phyloP scores from a whole-genome alignment of 2,329 filamentous ascomycete species.

The Tolypocladium paradoxum region DNA sequence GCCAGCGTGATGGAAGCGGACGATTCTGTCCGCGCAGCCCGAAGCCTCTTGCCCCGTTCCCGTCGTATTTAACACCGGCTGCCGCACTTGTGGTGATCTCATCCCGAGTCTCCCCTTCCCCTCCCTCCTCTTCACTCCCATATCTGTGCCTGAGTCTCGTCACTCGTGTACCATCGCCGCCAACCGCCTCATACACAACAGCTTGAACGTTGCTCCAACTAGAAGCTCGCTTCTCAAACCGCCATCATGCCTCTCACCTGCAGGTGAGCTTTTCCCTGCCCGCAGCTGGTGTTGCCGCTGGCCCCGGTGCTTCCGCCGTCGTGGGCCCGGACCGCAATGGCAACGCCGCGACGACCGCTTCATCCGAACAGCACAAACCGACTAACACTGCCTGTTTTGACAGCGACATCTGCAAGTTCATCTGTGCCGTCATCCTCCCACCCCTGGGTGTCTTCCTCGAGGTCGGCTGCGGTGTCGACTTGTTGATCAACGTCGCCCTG shows the following conservation, averaged over 20 bases:
- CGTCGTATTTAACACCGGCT: not conserved
- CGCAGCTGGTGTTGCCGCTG: not conserved
- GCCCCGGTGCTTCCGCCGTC: not conserved
- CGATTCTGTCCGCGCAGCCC: not conserved
- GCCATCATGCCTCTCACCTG: slow-evolving; percentile 48
- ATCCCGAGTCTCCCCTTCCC: not conserved
- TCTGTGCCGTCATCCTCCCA: slow-evolving; percentile 82
- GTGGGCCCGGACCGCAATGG: not conserved
- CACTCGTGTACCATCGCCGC: not conserved
- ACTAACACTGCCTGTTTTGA: slow-evolving; percentile 4
- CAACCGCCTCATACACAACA: not conserved
- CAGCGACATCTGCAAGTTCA: slow-evolving; percentile 54
- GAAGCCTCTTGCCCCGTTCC: not conserved
- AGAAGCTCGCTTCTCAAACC: slow-evolving; percentile 4
- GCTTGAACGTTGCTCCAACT: not conserved
- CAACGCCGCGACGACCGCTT: slow-evolving; percentile 5
- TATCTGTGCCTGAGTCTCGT: not conserved
- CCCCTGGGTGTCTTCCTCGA: slow-evolving; percentile 91
- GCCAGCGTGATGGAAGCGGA: not conserved
- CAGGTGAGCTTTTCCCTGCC: slow-evolving; percentile 30
- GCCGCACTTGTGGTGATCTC: not conserved
- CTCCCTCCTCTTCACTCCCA: not conserved
- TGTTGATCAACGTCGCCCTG: slow-evolving; percentile 87
- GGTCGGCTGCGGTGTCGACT: slow-evolving; percentile 75
- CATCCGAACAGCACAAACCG: not conserved